Evolutionary conservation across 331 rosid species (phyloP), one percentile per base, ranked within the genome.

Genomic region (Malus hybrid): DNA sequence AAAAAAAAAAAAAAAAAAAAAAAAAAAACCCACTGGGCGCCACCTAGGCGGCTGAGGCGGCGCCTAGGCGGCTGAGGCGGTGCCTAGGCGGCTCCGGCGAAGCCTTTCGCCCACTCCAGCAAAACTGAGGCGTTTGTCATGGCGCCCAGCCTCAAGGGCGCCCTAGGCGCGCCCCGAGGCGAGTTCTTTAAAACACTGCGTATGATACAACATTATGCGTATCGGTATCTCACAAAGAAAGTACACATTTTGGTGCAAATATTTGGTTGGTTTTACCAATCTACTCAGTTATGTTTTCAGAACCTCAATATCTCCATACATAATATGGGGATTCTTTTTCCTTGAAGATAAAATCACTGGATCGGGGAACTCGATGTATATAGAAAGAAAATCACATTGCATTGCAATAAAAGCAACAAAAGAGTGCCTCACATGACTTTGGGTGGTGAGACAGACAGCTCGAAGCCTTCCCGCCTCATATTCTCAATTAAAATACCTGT

Each of bases 381-480:
- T 8, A 14, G 11, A 28, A 67, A 36, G 24, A 57, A 57, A 44
- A 42, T 67, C 34, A 67, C 22, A 71, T 46, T 36, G 71, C 52
- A 82, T 56, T 19, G 18, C 42, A 79, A 57, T 69, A 28, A 57
- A 20, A 65, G 24, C 44, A 50, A 65, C 65, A 65, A 39, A 68
- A 65, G 32, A 56, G 67, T 13, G 68, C 22, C 60, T 90, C 88
- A 94, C 99, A 94, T 92, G 81, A 94, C 99, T 90, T 86, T 94
- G 60, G 97, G 99, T 6, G 99, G 99, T 62, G 99, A 94, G 48
- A 94, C 91, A 39, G 99, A 94, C 69, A 91, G 80, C 84, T 94
- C 99, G 32, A 94, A 94, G 75, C 96, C 99, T 80, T 94, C 99
- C 36, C 97, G 97, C 78, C 99, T 87, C 99, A 94, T 94, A 81